phyloP scores from a whole-genome alignment of 1,284 basidiomycete species.

The Rhodofomes roseus region DNA sequence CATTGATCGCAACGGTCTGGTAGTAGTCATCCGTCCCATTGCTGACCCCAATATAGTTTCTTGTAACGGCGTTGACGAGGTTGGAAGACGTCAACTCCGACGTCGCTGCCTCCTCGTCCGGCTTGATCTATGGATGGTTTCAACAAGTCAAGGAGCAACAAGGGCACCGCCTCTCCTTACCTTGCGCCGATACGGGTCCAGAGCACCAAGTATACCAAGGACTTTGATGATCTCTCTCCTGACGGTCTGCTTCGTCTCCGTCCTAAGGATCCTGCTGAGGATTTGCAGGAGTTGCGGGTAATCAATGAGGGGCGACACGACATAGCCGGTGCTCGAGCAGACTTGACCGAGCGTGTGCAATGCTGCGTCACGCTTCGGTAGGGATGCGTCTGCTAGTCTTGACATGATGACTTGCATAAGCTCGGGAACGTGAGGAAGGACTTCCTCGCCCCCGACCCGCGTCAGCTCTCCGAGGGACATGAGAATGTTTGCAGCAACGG shows the following conservation, averaged over 20 bases:
- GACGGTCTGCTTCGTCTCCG: slow-evolving; percentile 76
- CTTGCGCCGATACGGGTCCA: slow-evolving; percentile 96
- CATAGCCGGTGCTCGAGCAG: slow-evolving; percentile 94
- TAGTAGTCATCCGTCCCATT: slow-evolving; percentile 90
- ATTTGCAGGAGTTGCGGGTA: slow-evolving; percentile 90
- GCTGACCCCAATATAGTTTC: slow-evolving; percentile 34
- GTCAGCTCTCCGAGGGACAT: slow-evolving; percentile 95
- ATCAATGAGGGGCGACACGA: slow-evolving; percentile 88
- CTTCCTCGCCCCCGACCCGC: slow-evolving; percentile 92
- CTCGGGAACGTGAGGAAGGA: slow-evolving; percentile 77
- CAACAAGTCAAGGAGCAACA: not conserved
- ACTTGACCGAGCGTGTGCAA: slow-evolving; percentile 93
- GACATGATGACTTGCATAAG: slow-evolving; percentile 90
- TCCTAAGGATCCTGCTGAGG: slow-evolving; percentile 83
- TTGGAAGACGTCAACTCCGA: slow-evolving; percentile 59
- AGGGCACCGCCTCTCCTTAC: slow-evolving; percentile 34
- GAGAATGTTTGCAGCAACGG: slow-evolving; percentile 90
- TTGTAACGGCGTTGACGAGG: slow-evolving; percentile 47
- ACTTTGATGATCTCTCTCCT: slow-evolving; percentile 91
- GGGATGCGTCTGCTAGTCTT: slow-evolving; percentile 83
- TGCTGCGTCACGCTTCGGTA: slow-evolving; percentile 90
- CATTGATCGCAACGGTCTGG: slow-evolving; percentile 93
- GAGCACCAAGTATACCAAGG: slow-evolving; percentile 94
- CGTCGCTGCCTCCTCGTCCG: slow-evolving; percentile 70
- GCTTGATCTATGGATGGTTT: slow-evolving; percentile 46